Base-by-base conservation (phyloP, 495 filamentous ascomycete genomes). In the Aspergillus bertholletiae region DNA sequence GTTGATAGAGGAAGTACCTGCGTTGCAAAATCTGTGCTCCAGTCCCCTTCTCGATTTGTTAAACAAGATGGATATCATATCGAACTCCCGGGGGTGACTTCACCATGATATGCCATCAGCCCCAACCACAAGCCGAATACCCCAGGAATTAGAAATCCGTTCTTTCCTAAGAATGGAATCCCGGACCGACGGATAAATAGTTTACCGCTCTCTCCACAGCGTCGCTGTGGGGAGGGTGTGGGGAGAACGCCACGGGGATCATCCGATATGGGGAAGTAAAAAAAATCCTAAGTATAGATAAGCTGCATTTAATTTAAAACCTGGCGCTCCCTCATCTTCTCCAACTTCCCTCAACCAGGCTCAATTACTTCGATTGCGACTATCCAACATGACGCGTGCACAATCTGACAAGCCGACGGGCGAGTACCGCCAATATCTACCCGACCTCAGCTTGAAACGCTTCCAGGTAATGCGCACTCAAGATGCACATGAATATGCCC, bases 401-500 rank as follows among this genome's bases (percentile, higher is more conserved):
- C 27, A 51, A 28, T 27, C 56, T 18, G 57, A 65, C 47, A 63
- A 66, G 60, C 65, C 65, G 2, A 69, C 72, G 15, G 71, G 73
- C 66, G 70, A 72, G 37, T 86, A 82, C 63, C 75, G 83, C 46
- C 69, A 78, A 52, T 78, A 83, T 65, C 73, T 89, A 43, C 86
- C 84, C 1, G 84, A 88, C 56, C 74, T 88, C 48, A 75, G 55
- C 52, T 71, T 72, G 26, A 73, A 78, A 37, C 82, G 86, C 40
- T 89, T 89, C 73, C 79, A 79, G 53, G 70, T 73, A 21, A 83
- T 86, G 72, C 78, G 80, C 59, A 73, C 75, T 43, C 85, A 88
- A 62, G 78, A 84, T 64, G 80, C 82, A 20, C 79, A 85, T 52
- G 79, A 84, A 55, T 87, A 89, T 57, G 83, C 84, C 1, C 68